phyloP scores from a whole-genome alignment of 352 stramenopile species.

The Phytopythium kandeliae region DNA sequence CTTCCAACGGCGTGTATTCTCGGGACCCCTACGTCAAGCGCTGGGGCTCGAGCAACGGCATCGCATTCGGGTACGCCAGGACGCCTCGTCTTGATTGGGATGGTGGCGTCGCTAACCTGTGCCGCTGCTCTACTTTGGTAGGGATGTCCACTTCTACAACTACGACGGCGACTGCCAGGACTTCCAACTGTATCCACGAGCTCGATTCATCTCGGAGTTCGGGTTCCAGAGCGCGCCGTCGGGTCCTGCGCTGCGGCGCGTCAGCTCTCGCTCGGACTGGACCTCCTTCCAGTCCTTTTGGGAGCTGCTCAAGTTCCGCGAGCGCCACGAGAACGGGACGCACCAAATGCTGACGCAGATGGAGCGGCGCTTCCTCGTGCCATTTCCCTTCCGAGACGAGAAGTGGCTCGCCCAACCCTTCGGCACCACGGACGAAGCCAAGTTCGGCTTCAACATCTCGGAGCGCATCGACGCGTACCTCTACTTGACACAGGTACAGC shows the following conservation, averaged over 20 bases:
- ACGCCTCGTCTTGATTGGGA: not conserved
- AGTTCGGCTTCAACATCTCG: slow-evolving; percentile 32
- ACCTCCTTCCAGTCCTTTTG: slow-evolving; percentile 67
- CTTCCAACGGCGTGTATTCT: slow-evolving; percentile 80
- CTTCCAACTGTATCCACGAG: slow-evolving; percentile 54
- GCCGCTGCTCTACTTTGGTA: slow-evolving; percentile 8
- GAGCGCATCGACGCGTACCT: slow-evolving; percentile 54
- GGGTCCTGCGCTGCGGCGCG: slow-evolving; percentile 32
- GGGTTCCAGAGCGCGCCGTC: slow-evolving; percentile 82
- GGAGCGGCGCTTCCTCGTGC: slow-evolving; percentile 57
- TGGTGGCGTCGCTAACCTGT: not conserved
- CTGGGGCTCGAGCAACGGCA: slow-evolving; percentile 56
- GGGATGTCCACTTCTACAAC: slow-evolving; percentile 86
- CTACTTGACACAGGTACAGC: slow-evolving; percentile 76
- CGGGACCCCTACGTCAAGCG: slow-evolving; percentile 76
- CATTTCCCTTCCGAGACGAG: slow-evolving; percentile 59
- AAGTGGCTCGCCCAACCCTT: slow-evolving; percentile 33
- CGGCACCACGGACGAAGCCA: slow-evolving; percentile 9
- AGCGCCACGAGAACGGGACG: slow-evolving; percentile 78
- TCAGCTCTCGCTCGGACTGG: slow-evolving; percentile 50
- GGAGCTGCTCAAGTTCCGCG: slow-evolving; percentile 69
- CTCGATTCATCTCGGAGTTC: slow-evolving; percentile 85
- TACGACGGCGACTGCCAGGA: slow-evolving; percentile 78
- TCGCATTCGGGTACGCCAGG: slow-evolving; percentile 43
- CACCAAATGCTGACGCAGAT: slow-evolving; percentile 69